Conservation (phyloP, 108 stramenopile genomes). For the Craspedostauros australis region DNA sequence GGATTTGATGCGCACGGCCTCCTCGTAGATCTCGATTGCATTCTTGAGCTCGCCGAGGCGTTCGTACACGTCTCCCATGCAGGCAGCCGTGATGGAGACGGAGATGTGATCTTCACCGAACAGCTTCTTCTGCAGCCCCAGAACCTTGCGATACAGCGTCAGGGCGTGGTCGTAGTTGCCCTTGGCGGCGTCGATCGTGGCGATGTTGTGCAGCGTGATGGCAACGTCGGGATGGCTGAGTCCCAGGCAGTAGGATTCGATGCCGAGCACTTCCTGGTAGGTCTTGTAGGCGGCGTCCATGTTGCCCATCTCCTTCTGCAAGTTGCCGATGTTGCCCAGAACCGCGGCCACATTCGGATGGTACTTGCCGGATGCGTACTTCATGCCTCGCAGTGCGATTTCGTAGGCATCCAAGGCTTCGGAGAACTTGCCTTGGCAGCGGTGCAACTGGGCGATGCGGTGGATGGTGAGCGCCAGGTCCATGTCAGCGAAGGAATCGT, state of each 20-base stretch:
- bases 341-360: conserved; percentile 79
- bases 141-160: conserved; percentile 61
- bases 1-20: conserved; percentile 58
- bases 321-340: conserved; percentile 80
- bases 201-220: conserved; percentile 84
- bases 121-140: conserved; percentile 65
- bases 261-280: conserved; percentile 81
- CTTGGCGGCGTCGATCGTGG: conserved; percentile 81
- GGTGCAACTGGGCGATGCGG: conserved; percentile 73
- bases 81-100: conserved; percentile 59
- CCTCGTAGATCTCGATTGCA: conserved; percentile 64
- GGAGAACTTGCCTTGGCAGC: conserved; percentile 41
- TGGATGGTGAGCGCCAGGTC: conserved; percentile 76
- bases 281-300: conserved; percentile 71
- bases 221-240: conserved; percentile 81
- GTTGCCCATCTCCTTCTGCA: conserved; percentile 82
- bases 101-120: conserved; percentile 60
- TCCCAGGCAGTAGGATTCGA: conserved; percentile 79
- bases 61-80: conserved; percentile 84
- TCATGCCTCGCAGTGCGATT: conserved; percentile 77
- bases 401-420: conserved; percentile 65
- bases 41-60: conserved; percentile 43
- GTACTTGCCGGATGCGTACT: conserved; percentile 53
- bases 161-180: conserved; percentile 67
- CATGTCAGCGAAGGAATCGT: conserved; percentile 42